Conservation (phyloP, 768 basidiomycete genomes). For the Russula earlei region DNA sequence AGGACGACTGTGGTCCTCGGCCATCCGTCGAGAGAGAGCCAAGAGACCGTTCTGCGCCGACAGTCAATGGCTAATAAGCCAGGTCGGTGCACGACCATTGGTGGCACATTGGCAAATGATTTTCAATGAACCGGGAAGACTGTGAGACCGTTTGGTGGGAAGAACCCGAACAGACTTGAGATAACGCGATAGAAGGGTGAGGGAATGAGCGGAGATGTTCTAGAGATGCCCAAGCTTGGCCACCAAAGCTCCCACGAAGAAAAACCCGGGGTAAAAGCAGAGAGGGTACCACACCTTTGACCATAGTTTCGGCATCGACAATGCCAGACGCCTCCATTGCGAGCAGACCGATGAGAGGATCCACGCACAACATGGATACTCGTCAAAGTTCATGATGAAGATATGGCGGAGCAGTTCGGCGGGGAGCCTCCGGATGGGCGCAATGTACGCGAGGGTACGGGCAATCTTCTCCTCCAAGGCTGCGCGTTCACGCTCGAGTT, state of each 20-base stretch:
- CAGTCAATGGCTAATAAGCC: conserved; percentile 2
- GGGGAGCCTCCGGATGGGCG: conserved; percentile 64
- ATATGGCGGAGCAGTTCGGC: conserved; percentile 64
- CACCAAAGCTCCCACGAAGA: conserved; percentile 9
- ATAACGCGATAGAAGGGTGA: conserved; percentile 13
- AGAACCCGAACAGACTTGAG: not conserved
- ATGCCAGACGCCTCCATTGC: conserved; percentile 54
- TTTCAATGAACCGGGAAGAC: not conserved
- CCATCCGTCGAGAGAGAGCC: not conserved
- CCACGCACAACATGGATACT: conserved; percentile 69
- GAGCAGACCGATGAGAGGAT: conserved; percentile 59
- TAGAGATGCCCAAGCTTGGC: conserved; percentile 7
- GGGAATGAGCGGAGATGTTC: conserved; percentile 12
- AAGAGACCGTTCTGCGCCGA: conserved; percentile 4
- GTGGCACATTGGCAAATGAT: conserved; percentile 8
- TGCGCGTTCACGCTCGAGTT: conserved; percentile 41
- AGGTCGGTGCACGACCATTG: conserved; percentile 7
- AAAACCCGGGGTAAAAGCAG: conserved; percentile 21
- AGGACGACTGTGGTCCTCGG: conserved; percentile 2
- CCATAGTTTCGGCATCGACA: conserved; percentile 65
- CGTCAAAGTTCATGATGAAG: conserved; percentile 60
- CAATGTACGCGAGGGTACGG: conserved; percentile 52
- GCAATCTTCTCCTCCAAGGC: conserved; percentile 40
- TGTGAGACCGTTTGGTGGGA: not conserved
- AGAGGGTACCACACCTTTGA: conserved; percentile 46